Percentiles rank a stretch among this genome's conserved stretches.
phyloP scores from a whole-genome alignment of 176 grass and related monocot genomes.

The Paspalum vaginatum region DNA sequence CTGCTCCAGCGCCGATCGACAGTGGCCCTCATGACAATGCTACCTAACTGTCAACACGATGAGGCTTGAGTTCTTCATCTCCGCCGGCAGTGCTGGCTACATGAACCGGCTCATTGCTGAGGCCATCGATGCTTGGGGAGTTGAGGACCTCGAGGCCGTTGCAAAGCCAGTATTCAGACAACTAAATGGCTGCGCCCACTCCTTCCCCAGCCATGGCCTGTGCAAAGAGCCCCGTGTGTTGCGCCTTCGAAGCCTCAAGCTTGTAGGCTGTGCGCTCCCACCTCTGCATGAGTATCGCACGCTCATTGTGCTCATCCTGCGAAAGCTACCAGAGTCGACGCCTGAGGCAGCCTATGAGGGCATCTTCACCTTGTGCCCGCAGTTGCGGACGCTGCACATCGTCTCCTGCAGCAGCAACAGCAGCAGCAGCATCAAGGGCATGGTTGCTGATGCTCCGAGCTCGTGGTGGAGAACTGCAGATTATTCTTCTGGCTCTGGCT shows the following conservation, averaged over 20 bases:
- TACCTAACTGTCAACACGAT: neutral
- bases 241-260: slow-evolving; percentile 22
- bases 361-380: slow-evolving; percentile 9
- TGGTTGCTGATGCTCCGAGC: neutral
- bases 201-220: slow-evolving; percentile 14
- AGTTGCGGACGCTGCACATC: neutral
- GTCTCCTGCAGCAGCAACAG: neutral
- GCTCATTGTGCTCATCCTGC: neutral
- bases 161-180: no score
- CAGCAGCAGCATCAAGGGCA: neutral
- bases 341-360: neutral
- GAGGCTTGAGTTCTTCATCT: slow-evolving; percentile 9
- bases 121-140: neutral
- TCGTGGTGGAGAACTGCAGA: slow-evolving; percentile 12
- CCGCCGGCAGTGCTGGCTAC: neutral
- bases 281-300: neutral
- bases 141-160: no score
- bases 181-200: neutral
- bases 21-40: no score
- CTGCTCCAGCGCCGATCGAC: neutral
- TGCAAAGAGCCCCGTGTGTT: slow-evolving; percentile 16
- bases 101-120: neutral
- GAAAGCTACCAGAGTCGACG: neutral
- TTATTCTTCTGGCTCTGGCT: neutral
- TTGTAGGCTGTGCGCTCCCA: neutral